Percentiles rank a stretch among this genome's conserved stretches.
Evolutionary conservation across 352 stramenopile genomes (phyloP).

Genomic region (Nothophytophthora sp.): DNA sequence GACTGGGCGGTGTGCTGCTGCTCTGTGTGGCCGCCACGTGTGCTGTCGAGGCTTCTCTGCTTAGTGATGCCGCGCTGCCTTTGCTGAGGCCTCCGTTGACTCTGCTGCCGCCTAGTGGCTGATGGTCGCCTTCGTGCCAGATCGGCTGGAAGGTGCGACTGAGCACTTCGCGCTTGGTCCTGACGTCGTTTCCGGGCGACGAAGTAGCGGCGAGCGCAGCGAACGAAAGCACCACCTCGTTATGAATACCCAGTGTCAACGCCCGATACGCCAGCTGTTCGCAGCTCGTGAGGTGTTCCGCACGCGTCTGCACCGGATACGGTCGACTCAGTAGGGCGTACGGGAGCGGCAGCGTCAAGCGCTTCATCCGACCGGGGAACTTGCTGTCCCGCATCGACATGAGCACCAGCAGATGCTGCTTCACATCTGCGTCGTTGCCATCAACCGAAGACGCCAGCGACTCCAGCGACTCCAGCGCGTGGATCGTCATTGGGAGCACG

Average conservation of each 20-base stretch:
- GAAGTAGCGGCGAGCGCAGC: conserved; percentile 26
- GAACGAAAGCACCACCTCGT: conserved; percentile 57
- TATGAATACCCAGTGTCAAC: conserved; percentile 28
- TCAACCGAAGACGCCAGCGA: conserved; percentile 20
- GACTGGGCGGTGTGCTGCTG: background rate
- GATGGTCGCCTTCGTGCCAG: conserved; percentile 30
- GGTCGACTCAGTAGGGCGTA: conserved; percentile 50
- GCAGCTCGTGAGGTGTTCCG: conserved; percentile 45
- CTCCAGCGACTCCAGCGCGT: conserved; percentile 42
- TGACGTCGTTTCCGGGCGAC: too few relatives aligned
- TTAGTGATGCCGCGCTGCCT: background rate
- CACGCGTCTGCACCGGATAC: conserved; percentile 57
- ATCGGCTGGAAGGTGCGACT: conserved; percentile 41
- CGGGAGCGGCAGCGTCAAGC: conserved; percentile 62
- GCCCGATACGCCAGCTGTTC: conserved; percentile 53
- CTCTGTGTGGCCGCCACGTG: background rate
- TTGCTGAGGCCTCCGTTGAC: conserved; percentile 3
- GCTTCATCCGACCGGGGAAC: conserved; percentile 75
- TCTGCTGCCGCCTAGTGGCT: background rate
- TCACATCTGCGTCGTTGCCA: conserved; percentile 1
- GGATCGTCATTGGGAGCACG: conserved; percentile 52
- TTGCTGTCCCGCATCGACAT: conserved; percentile 80
- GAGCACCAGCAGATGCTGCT: conserved; percentile 41
- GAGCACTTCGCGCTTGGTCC: conserved; percentile 37
- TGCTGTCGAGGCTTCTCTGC: background rate